Conservation (phyloP, 2,329 filamentous ascomycete species). For the Exophiala calicioides region DNA sequence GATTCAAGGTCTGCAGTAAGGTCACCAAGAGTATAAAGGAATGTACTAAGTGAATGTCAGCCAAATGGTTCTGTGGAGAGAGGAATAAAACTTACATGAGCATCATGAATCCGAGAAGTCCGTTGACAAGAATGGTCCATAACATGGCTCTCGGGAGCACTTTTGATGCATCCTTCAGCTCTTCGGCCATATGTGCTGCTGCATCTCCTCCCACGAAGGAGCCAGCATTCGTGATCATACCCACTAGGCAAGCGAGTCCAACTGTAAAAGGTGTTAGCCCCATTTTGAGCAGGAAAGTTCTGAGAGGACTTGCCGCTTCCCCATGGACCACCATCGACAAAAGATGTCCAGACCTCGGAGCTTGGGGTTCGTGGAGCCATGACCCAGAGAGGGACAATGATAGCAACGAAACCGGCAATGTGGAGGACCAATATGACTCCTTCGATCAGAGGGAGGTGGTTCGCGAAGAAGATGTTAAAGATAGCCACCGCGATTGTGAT, state of each 20-base stretch:
- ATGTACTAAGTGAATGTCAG: conserved; percentile 28
- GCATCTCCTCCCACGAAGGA: conserved; percentile 29
- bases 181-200: conserved; percentile 47
- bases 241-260: conserved; percentile 38
- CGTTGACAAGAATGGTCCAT: conserved; percentile 39
- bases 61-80: not conserved
- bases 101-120: conserved; percentile 42
- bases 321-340: conserved; percentile 46
- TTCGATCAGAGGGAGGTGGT: conserved; percentile 43
- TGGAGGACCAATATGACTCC: conserved; percentile 44
- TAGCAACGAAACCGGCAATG: conserved; percentile 43
- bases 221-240: conserved; percentile 29
- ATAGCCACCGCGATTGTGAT: conserved; percentile 41
- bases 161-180: conserved; percentile 41
- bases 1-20: conserved; percentile 33
- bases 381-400: conserved; percentile 47
- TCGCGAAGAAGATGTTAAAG: conserved; percentile 45
- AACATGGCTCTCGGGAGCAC: conserved; percentile 44
- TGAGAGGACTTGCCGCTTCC: conserved; percentile 31
- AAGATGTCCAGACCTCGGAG: conserved; percentile 41
- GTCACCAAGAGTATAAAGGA: conserved; percentile 42
- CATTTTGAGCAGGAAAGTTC: conserved; percentile 26
- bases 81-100: conserved; percentile 30
- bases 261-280: conserved; percentile 37
- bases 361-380: conserved; percentile 41